A percentile compares a stretch with the other conserved stretches of the same genome.
Conservation (phyloP, 352 stramenopile species). For the Thalassiosira pacifica region DNA sequence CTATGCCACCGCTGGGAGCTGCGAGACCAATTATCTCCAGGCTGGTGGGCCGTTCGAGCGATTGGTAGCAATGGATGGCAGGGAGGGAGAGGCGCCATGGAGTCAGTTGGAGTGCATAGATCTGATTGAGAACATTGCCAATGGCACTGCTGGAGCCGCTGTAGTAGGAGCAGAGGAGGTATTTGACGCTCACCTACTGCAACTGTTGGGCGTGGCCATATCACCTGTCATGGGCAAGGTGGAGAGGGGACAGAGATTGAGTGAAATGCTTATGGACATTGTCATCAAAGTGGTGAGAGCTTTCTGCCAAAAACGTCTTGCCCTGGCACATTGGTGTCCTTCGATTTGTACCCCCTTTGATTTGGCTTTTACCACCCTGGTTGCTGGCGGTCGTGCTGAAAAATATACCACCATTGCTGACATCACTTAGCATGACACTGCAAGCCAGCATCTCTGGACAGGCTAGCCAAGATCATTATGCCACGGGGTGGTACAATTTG, state of each 20-base stretch:
- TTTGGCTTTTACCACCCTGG: too few relatives aligned
- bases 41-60: constrained; percentile 47
- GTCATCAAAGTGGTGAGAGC: constrained; percentile 56
- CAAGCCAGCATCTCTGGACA: too few relatives aligned
- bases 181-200: constrained; percentile 64
- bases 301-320: too few relatives aligned
- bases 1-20: constrained; percentile 51
- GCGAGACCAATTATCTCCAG: constrained; percentile 41
- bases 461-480: too few relatives aligned
- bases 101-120: constrained; percentile 24
- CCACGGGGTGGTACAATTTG: too few relatives aligned
- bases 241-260: constrained; percentile 21
- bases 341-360: too few relatives aligned
- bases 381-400: too few relatives aligned
- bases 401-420: too few relatives aligned
- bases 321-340: too few relatives aligned
- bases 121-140: constrained; percentile 47
- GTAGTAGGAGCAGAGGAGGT: constrained; percentile 21
- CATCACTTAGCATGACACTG: too few relatives aligned
- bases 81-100: constrained; percentile 18
- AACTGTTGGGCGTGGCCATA: constrained; percentile 63
- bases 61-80: not conserved
- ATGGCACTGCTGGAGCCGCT: not conserved
- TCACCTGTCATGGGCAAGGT: constrained; percentile 28
- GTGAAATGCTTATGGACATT: constrained; percentile 56